Base-by-base conservation (phyloP, 257 asterid species). In the Lycium ferocissimum region DNA sequence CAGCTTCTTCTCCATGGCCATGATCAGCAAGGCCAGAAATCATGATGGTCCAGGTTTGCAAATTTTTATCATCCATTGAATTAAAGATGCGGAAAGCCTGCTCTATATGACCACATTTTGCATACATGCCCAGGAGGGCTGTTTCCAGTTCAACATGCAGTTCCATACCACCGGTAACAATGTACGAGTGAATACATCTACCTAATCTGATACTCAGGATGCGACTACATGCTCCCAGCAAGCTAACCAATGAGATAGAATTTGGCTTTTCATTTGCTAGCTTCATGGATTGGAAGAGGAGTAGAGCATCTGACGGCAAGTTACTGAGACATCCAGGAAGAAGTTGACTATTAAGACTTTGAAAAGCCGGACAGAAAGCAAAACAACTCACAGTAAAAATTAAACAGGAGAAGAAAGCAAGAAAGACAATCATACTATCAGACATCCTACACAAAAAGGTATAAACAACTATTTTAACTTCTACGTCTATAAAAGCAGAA, bases 31-130 rank as follows among this genome's bases (percentile, higher is more conserved):
- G 91, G 70, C 88, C 88, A n/a, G 96, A 91, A 37, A 94, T 92
- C 96, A 93, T 92, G 80, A 89, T 87, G 0, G 97, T 94, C 97
- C 97, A 94, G 72, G 92, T 90, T 83, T 89, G 91, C 75, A 93
- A 88, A 86, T 89, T 90, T 89, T 83, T 92, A 3, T 85, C 86
- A 5, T 26, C 47, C 79, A 90, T 85, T 45, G 88, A 89, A 82
- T 86, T 80, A 57, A 93, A 94, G 49, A 92, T 82, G 70, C 14
- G 85, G 88, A 87, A 89, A 86, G 96, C 96, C 83, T 94, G 93
- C 57, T 85, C 38, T 57, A 91, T 72, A 71, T 83, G 90, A 17
- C 96, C 95, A 14, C 90, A 92, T 88, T 91, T 94, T 45, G 96
- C 92, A 71, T 94, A 92, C 93, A 93, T 87, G 85, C 88, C 90